Conservation (phyloP, 192 early-diverging fungal genomes). For the Podila clonocystis region DNA sequence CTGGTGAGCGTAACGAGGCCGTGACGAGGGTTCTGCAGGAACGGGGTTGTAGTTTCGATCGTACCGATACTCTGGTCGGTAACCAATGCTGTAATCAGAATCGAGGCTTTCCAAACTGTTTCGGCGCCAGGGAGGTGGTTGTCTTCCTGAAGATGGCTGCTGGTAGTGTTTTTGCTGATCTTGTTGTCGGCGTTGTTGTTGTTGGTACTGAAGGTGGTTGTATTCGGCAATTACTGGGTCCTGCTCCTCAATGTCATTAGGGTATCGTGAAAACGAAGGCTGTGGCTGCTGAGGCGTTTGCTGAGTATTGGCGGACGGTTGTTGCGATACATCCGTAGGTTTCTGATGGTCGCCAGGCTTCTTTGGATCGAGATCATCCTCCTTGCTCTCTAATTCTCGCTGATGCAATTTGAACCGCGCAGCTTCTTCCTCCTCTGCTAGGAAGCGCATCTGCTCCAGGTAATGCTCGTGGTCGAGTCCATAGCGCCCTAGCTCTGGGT, state of each 20-base stretch:
- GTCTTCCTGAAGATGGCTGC: not conserved
- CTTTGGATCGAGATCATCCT: not conserved
- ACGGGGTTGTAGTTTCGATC: not conserved
- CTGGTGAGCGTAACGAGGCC: not conserved
- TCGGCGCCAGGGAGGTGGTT: slow-evolving; percentile 5
- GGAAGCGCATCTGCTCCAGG: slow-evolving; percentile 13
- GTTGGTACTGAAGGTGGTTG: slow-evolving; percentile 19
- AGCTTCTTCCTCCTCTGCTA: slow-evolving; percentile 3
- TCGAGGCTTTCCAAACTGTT: slow-evolving; percentile 43
- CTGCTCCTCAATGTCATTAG: not conserved
- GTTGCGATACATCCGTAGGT: too few species aligned
- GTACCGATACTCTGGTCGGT: not conserved
- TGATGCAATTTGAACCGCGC: not conserved
- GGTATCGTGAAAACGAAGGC: not conserved
- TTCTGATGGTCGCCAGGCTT: too few species aligned
- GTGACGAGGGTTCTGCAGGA: not conserved
- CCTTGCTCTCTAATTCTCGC: not conserved
- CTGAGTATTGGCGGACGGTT: not conserved
- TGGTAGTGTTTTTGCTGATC: slow-evolving; percentile 3
- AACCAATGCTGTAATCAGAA: slow-evolving; percentile 18
- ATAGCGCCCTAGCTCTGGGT: slow-evolving; percentile 33
- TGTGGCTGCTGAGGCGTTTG: not conserved
- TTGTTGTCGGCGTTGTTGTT: slow-evolving; percentile 1
- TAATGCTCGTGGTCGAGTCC: slow-evolving; percentile 21
- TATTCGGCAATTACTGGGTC: slow-evolving; percentile 43